A percentile compares a stretch with the other conserved stretches of the same genome.
Conservation (phyloP, 441 rosid genomes). For the Bruguiera hainesii region DNA sequence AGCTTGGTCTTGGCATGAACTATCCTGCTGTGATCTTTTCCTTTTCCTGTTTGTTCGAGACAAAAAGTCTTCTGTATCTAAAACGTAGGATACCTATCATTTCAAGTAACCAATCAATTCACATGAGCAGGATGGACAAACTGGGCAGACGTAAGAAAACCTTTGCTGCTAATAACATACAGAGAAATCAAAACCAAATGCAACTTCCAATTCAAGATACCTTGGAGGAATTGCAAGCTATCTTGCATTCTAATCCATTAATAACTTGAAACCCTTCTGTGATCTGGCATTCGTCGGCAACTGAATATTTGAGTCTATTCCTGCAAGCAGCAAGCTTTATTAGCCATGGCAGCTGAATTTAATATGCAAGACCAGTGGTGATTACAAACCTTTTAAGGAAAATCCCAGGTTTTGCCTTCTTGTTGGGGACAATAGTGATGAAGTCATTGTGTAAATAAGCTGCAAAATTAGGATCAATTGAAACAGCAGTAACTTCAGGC, state of each 20-base stretch:
- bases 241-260: conserved; percentile 93
- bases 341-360: conserved; percentile 19
- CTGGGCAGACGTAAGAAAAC: neutral
- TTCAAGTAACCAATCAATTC: conserved; percentile 18
- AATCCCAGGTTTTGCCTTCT: conserved; percentile 60
- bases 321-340: conserved; percentile 41
- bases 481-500: conserved; percentile 89
- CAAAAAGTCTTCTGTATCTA: conserved; percentile 93
- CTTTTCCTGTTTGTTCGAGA: conserved; percentile 41
- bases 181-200: neutral
- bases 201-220: conserved; percentile 30
- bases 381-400: conserved; percentile 65
- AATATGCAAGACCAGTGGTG: conserved; percentile 10
- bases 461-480: conserved; percentile 84
- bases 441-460: conserved; percentile 75
- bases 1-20: conserved; percentile 29
- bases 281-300: conserved; percentile 40
- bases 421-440: conserved; percentile 57
- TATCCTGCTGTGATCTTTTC: conserved; percentile 30
- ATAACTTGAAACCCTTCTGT: conserved; percentile 54
- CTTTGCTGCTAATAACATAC: neutral
- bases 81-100: conserved; percentile 81
- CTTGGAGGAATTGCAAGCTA: conserved; percentile 91
- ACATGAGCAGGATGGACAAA: neutral
- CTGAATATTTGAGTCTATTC: conserved; percentile 47